These are phyloP conservation scores for Plasmodium falciparum DNA, from an alignment of 169 alveolate genomes.

Conservation along the genomic window DNA sequence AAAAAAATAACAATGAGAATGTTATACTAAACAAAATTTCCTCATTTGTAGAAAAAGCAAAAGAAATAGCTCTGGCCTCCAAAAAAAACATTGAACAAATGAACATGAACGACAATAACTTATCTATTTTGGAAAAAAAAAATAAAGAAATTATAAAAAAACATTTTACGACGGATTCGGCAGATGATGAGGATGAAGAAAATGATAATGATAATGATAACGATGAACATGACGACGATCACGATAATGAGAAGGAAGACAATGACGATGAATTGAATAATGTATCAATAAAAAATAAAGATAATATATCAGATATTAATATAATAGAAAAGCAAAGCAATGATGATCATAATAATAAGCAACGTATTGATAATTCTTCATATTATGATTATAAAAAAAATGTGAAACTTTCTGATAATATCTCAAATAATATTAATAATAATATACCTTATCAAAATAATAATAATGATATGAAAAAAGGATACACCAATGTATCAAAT, in stretches of 20 bases:
- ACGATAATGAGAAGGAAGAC: conserved; percentile 2
- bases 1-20: conserved; percentile 14
- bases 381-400: neutral
- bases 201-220: conserved; percentile 1
- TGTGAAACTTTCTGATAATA: neutral
- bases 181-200: conserved; percentile 35
- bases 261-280: conserved; percentile 26
- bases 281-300: conserved; percentile 2
- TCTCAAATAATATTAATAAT: neutral
- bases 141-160: conserved; percentile 57
- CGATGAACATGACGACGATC: neutral
- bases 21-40: conserved; percentile 23
- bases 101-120: conserved; percentile 48
- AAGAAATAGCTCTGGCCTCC: conserved; percentile 60
- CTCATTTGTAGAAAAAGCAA: conserved; percentile 40
- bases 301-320: neutral
- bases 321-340: neutral
- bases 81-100: conserved; percentile 58
- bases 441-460: neutral
- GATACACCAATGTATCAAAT: neutral
- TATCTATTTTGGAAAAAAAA: conserved; percentile 51
- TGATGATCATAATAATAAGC: neutral
- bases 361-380: neutral
- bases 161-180: conserved; percentile 66
- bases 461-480: neutral